phyloP scores from a whole-genome alignment of 2,329 filamentous ascomycete species.

The Teratosphaeria viscida region DNA sequence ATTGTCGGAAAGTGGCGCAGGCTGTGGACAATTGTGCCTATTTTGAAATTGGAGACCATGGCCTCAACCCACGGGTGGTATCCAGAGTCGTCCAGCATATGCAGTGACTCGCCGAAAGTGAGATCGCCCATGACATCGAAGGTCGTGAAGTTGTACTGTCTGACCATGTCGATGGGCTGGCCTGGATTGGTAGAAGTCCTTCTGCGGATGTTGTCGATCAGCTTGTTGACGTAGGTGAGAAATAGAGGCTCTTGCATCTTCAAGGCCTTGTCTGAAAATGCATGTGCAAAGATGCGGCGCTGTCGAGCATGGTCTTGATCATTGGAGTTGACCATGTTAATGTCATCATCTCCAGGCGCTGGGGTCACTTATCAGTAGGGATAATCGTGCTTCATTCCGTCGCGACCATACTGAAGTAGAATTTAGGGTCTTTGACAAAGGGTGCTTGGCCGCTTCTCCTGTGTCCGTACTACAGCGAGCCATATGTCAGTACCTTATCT shows the following conservation, averaged over 20 bases:
- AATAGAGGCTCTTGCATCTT: constrained; percentile 31
- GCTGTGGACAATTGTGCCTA: constrained; percentile 1
- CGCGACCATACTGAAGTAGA: not conserved
- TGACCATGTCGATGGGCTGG: constrained; percentile 17
- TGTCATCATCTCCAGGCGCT: constrained; percentile 26
- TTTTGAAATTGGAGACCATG: constrained; percentile 7
- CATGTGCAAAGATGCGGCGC: constrained; percentile 30
- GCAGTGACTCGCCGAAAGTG: constrained; percentile 24
- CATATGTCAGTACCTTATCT: not conserved
- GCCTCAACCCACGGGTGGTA: constrained; percentile 27
- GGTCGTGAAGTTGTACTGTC: constrained; percentile 22
- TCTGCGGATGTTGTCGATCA: constrained; percentile 27
- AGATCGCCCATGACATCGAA: constrained; percentile 23
- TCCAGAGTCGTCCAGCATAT: constrained; percentile 19
- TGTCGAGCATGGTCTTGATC: constrained; percentile 30
- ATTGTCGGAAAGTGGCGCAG: constrained; percentile 3
- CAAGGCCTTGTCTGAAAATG: constrained; percentile 31
- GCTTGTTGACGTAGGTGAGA: constrained; percentile 30
- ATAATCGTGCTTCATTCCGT: not conserved
- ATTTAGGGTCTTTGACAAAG: constrained; percentile 1
- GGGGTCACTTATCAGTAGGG: constrained; percentile 20
- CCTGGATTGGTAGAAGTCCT: constrained; percentile 21
- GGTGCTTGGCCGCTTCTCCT: constrained; percentile 7
- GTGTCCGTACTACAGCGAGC: constrained; percentile 20
- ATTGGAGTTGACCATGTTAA: constrained; percentile 27